phyloP scores from a whole-genome alignment of 2,329 filamentous ascomycete species.

The Colletotrichum chlorophyti region DNA sequence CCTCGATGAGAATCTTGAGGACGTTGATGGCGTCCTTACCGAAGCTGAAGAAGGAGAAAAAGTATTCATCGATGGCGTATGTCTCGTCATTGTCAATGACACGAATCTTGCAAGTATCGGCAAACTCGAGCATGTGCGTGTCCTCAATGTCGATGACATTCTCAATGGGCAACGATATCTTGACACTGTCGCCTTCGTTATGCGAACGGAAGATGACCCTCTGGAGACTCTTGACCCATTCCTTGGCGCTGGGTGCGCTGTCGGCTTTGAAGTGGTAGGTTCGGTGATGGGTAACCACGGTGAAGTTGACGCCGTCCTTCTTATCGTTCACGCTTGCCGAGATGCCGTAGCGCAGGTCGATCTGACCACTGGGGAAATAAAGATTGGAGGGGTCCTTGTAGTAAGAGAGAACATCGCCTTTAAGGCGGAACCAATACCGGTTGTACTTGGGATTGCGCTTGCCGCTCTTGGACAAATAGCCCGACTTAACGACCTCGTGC shows the following conservation, averaged over 20 bases:
- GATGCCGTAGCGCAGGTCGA: constrained; percentile 91
- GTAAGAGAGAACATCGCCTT: constrained; percentile 91
- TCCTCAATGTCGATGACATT: constrained; percentile 95
- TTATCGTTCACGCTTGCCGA: constrained; percentile 81
- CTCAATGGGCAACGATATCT: constrained; percentile 87
- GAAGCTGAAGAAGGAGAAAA: constrained; percentile 92
- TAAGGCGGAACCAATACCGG: constrained; percentile 91
- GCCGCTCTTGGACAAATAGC: constrained; percentile 87
- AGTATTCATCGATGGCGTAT: constrained; percentile 97
- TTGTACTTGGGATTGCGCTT: constrained; percentile 87
- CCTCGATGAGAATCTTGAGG: constrained; percentile 75
- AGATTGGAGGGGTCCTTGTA: constrained; percentile 83
- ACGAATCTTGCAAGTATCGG: constrained; percentile 91
- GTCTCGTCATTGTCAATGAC: constrained; percentile 95
- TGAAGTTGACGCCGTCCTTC: constrained; percentile 79
- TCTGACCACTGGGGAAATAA: constrained; percentile 91
- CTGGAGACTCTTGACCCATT: constrained; percentile 95
- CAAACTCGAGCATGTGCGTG: constrained; percentile 87
- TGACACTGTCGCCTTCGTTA: constrained; percentile 96
- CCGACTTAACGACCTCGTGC: constrained; percentile 81
- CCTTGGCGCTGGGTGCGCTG: constrained; percentile 84
- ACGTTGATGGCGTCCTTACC: constrained; percentile 84
- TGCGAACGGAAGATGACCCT: constrained; percentile 95
- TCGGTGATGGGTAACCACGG: constrained; percentile 80
- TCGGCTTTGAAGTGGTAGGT: constrained; percentile 91